Evolutionary conservation across 2,329 filamentous ascomycete species (phyloP), one percentile per base, ranked within the genome.

Genomic region (Cytospora paraplurivora): DNA sequence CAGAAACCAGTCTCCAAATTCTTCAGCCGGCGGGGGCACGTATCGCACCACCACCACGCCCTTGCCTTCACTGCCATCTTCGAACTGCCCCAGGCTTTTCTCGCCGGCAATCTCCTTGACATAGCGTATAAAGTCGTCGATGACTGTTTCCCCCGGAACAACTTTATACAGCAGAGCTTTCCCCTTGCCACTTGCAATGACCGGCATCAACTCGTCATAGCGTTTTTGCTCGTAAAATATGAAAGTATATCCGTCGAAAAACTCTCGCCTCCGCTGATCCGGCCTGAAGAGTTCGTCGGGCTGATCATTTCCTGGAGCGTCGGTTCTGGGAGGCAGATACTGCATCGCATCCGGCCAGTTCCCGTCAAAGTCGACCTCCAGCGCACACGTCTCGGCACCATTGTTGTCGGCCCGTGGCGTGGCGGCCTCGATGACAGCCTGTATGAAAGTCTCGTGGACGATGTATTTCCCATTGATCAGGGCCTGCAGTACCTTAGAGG

Each of bases 201-300:
- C 87, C 0, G 87, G 86, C 51, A 91, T 78, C 5, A 99, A 79
- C 67, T 85, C 92, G 8, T 91, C 86, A 73, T 88, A 92, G 73
- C 98, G 94, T 3, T 79, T 79, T 59, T 84, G 76, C 60, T 93
- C 88, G 68, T 93, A 89, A 71, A 98, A 97, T 4, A 99, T 81
- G 71, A 98, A 97, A 0, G 89, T 94, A 71, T 93, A 95, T 3
- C 91, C 91, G 12, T 91, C 86, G 69, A 99, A 98, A 0, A 99
- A 81, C 34, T 88, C 86, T 8, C 79, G 78, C 21, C 95, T 85
- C 17, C 77, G 76, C 0, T 80, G 68, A 66, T 94, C 85, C 0
- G 95, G 94, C 8, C 82, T 80, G 72, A 96, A 94, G 13, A 87
- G 84, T n/a, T 85, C 83, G 11, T 85, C 79, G 0, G 88, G 84